A percentile compares a stretch with the other conserved stretches of the same genome.
These are phyloP conservation scores for Niveomyces coronatus DNA, from an alignment of 2,329 filamentous ascomycete genomes.

Conservation along the genomic window DNA sequence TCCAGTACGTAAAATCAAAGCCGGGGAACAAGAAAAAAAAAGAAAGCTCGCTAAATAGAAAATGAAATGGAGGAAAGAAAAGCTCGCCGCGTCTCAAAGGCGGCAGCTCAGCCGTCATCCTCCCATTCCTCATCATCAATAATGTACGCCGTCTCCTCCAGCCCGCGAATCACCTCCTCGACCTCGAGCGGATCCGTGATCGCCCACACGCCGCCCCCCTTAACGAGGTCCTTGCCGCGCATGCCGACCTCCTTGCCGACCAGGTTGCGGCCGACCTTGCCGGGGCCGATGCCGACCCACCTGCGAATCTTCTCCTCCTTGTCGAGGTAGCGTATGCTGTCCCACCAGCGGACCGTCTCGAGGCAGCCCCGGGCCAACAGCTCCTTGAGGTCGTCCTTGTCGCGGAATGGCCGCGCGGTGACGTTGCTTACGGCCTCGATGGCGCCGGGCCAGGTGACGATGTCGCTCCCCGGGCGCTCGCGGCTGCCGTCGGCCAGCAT, in stretches of 20 bases:
- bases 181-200: conserved; percentile 72
- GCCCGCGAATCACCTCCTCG: conserved; percentile 53
- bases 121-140: conserved; percentile 36
- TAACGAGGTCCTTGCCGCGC: conserved; percentile 64
- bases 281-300: conserved; percentile 88
- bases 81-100: conserved; percentile 4
- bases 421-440: conserved; percentile 83
- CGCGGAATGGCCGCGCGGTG: conserved; percentile 65
- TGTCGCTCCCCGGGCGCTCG: conserved; percentile 45
- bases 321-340: conserved; percentile 82
- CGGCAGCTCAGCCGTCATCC: conserved; percentile 2
- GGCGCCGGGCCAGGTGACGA: conserved; percentile 63
- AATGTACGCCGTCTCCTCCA: conserved; percentile 53
- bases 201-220: conserved; percentile 87
- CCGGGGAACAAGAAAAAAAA: neutral
- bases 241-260: conserved; percentile 94
- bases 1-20: neutral
- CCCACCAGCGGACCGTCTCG: conserved; percentile 94
- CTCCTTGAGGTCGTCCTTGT: conserved; percentile 65
- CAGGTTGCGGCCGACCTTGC: conserved; percentile 85
- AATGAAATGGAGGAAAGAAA: neutral
- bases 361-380: conserved; percentile 70
- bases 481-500: conserved; percentile 52
- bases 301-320: conserved; percentile 69
- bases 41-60: conserved; percentile 7